Evolutionary conservation across 225 moss, liverwort and hornwort species (phyloP), one percentile per base, ranked within the genome.

Genomic region (Straminergon stramineum): DNA sequence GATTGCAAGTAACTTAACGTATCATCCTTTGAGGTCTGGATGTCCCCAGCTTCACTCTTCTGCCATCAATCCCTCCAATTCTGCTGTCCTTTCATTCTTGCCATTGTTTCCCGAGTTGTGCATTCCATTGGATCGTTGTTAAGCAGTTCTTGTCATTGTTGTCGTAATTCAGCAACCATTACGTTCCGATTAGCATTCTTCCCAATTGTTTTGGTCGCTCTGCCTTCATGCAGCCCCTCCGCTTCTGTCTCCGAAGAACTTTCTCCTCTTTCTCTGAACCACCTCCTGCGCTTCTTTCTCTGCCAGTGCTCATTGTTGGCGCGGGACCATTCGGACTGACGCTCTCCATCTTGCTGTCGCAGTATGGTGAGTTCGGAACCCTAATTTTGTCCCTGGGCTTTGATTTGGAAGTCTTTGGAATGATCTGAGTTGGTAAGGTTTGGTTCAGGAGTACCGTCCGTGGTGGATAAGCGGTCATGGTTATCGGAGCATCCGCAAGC

Each of bases 301-400:
- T 91, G 89, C 96, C 97, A 27, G 97, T 99, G 79, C 91, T 99
- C 85, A 95, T 97, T 34, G 99, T 99, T 15, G 97, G 99, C 86
- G 99, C 97, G 79, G 97, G 99, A 63, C 99, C 99, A 60, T 97
- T 99, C 7, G 99, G 97, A 11, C 95, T 99, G 35, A 92, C 97
- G 24, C 95, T 97, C 61, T 99, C 97, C 58, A 94, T 96, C 87
- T 87, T 99, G 37, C 95, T 97, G 57, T 97, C 97, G 57, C 97
- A 97, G 63, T 96, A 94, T 97, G 99, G 95, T 97, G 63, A 91
- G 95, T 10, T 41, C 65, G 41, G 35, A 91, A 32, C 91, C 91
- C 91, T 87, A 93, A 55, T 75, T 88, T 64, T 45, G 43, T 17
- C 53, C 76, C 35, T 53, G 20, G 41, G 43, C 73, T 83, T 61